Conservation (phyloP, 371 early-diverging fungal species). For the Funneliformis caledonium region DNA sequence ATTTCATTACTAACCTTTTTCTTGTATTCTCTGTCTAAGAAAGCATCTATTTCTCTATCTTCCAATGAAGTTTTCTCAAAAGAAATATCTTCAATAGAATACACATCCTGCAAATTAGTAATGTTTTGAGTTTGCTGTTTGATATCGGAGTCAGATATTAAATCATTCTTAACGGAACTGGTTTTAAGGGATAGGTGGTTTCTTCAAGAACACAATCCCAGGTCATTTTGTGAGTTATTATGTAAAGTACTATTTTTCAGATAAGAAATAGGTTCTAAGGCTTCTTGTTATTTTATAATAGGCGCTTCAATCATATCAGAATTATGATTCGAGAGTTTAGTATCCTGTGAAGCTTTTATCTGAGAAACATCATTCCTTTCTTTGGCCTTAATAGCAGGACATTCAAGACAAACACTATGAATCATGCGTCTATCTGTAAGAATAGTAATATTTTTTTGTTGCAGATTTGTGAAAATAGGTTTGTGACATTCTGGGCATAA, state of each 20-base stretch:
- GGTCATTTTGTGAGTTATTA: too few species aligned
- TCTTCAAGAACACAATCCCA: too few species aligned
- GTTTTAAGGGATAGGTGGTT: too few species aligned
- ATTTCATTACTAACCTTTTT: slow-evolving; percentile 36
- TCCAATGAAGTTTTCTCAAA: background rate
- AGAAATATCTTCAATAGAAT: background rate
- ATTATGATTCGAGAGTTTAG: background rate
- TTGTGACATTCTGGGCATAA: slow-evolving; percentile 1
- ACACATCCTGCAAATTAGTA: background rate
- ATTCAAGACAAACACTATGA: background rate
- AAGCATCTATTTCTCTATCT: slow-evolving; percentile 20
- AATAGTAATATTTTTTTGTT: slow-evolving; percentile 25
- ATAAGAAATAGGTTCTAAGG: background rate
- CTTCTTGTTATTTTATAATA: background rate
- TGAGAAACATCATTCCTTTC: background rate
- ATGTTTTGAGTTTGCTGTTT: background rate
- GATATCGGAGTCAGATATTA: background rate
- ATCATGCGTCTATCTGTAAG: background rate
- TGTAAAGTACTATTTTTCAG: background rate
- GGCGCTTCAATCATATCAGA: background rate
- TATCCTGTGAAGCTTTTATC: background rate
- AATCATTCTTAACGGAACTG: too few species aligned
- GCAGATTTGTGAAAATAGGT: slow-evolving; percentile 28
- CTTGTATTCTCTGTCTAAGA: slow-evolving; percentile 17
- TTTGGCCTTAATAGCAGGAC: background rate